Evolutionary conservation across 352 stramenopile genomes (phyloP), one percentile per base, ranked within the genome.

Genomic region (Globisporangium okanoganense): DNA sequence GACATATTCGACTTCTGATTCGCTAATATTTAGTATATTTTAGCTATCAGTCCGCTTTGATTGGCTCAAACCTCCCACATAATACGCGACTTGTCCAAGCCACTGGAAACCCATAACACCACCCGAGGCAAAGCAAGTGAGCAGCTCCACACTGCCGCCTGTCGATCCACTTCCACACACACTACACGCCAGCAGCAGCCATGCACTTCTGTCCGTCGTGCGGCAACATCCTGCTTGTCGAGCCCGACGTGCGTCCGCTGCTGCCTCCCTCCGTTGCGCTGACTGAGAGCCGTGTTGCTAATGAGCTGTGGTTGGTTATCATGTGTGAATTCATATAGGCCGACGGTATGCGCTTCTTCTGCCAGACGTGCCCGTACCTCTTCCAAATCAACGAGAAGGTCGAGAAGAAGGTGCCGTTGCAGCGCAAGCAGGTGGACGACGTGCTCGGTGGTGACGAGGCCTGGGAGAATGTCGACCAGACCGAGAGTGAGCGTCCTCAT

Each of bases 381-480:
- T 94, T 90, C 70, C 82, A 94, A 67, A 94, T 96, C 66, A 80
- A 87, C 55, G 79, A 90, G 14, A 92, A 92, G 67, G 83, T 95
- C 20, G 82, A 94, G 72, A 96, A 95, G 76, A 94, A 91, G 53
- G 84, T 95, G 59, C 82, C 85, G 25, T 67, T 98, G 43, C 92
- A 98, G 69, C 86, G 94, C 58, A 99, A 99, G 77, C 88, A 98
- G 65, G 96, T 99, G 27, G 97, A 99, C 76, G 97, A 99, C 78
- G 97, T 99, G 57, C 81, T 99, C 25, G 97, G 97, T 47, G 97
- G 97, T 29, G 94, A 96, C 29, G 89, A 97, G 61, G 97, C 97
- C 5, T 99, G 97, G 97, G 94, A 99, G 67, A 99, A 99, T 75
- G 97, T 99, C 40, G 96, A 99, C 78, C 90, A 98, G 66, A 99